Evolutionary conservation across 1,284 basidiomycete species (phyloP).

Genomic region (Afroboletus lepidellus): DNA sequence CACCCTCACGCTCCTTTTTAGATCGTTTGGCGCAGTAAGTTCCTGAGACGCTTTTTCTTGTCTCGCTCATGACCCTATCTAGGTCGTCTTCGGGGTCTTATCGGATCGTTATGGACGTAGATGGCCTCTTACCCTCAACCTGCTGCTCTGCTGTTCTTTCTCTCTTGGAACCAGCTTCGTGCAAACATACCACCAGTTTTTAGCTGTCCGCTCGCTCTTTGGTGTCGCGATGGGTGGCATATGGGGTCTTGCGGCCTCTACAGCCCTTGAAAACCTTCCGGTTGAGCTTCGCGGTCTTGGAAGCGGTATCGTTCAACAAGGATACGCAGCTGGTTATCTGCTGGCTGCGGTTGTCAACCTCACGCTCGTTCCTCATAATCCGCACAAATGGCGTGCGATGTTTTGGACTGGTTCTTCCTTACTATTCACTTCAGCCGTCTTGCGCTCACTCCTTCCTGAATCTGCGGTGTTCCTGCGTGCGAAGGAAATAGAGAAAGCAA

Average conservation of each 20-base stretch:
- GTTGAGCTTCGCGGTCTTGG: constrained; percentile 84
- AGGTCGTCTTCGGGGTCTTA: constrained; percentile 75
- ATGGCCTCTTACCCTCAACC: constrained; percentile 85
- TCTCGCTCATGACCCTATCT: background rate
- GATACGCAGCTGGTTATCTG: constrained; percentile 69
- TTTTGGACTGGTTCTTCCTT: constrained; percentile 78
- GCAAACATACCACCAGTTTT: constrained; percentile 63
- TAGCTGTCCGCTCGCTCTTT: constrained; percentile 74
- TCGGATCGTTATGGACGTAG: constrained; percentile 91
- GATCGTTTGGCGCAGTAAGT: constrained; percentile 78
- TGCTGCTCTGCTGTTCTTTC: constrained; percentile 68
- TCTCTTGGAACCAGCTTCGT: constrained; percentile 79
- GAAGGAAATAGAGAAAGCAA: constrained; percentile 46
- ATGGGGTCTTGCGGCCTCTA: constrained; percentile 75
- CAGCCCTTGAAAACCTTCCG: constrained; percentile 89
- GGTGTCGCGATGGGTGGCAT: constrained; percentile 88
- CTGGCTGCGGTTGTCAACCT: constrained; percentile 76
- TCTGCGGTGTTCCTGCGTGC: constrained; percentile 72
- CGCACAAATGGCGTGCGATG: constrained; percentile 56
- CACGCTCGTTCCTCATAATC: constrained; percentile 56
- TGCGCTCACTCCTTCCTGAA: constrained; percentile 80
- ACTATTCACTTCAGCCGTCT: constrained; percentile 66
- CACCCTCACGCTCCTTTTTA: constrained; percentile 90
- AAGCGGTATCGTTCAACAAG: constrained; percentile 86
- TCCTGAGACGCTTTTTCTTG: background rate